A percentile compares a stretch with the other conserved stretches of the same genome.
These are phyloP conservation scores for Calonectria ilicicola DNA, from an alignment of 2,329 filamentous ascomycete species.

Conservation along the genomic window DNA sequence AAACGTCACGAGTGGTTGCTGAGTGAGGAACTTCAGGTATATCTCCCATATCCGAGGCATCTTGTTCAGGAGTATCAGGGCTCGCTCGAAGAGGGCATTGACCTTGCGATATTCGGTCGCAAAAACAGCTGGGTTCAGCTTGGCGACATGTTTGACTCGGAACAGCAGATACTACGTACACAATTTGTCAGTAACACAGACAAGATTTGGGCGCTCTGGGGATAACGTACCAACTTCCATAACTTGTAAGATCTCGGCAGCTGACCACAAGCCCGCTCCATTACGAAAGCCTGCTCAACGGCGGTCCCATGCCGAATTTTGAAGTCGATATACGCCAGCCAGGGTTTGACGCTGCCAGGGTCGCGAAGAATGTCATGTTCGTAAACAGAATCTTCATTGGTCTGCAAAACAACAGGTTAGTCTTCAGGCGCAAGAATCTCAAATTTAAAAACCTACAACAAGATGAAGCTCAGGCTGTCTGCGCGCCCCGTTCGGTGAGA, in stretches of 20 bases:
- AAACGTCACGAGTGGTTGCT: constrained; percentile 90
- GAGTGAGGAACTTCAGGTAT: constrained; percentile 90
- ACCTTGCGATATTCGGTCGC: constrained; percentile 90
- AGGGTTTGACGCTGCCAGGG: constrained; percentile 87
- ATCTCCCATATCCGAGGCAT: constrained; percentile 99
- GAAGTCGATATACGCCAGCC: constrained; percentile 93
- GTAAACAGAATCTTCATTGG: constrained; percentile 92
- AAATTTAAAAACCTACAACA: constrained; percentile 53
- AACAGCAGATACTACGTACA: constrained; percentile 83
- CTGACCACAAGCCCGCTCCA: constrained; percentile 91
- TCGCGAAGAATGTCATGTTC: constrained; percentile 95
- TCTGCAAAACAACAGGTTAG: constrained; percentile 58
- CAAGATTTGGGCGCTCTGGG: background rate
- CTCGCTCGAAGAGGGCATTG: constrained; percentile 93
- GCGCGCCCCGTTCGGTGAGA: constrained; percentile 50
- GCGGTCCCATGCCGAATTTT: constrained; percentile 88
- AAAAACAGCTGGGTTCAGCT: constrained; percentile 85
- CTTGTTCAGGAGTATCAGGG: constrained; percentile 94
- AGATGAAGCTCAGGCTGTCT: constrained; percentile 61
- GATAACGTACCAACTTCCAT: constrained; percentile 84
- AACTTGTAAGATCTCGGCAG: constrained; percentile 97
- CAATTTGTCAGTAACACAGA: background rate
- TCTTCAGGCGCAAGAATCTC: background rate
- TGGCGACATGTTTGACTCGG: constrained; percentile 82
- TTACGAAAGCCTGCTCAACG: constrained; percentile 86